phyloP scores from a whole-genome alignment of 306 rosid genomes.

The Gastrolobium villosum region DNA sequence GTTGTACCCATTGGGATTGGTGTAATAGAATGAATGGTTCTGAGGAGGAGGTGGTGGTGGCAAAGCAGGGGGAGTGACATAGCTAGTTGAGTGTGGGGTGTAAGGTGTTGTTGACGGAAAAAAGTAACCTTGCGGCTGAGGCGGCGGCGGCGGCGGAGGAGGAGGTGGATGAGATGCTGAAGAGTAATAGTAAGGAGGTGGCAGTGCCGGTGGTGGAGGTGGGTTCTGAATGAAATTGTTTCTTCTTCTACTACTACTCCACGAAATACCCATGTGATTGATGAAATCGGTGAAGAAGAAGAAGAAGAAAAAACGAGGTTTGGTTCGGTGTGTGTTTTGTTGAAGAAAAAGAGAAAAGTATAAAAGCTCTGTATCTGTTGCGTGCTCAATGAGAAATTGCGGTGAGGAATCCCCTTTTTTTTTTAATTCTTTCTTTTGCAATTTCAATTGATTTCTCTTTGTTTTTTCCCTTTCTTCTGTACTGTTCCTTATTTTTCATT shows the following conservation, averaged over 20 bases:
- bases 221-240: constrained; percentile 57
- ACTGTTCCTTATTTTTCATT: too few species aligned
- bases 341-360: not conserved
- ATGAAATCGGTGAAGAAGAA: not conserved
- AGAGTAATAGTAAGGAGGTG: constrained; percentile 52
- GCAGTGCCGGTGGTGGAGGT: constrained; percentile 52
- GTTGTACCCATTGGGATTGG: constrained; percentile 53
- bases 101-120: constrained; percentile 47
- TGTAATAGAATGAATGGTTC: constrained; percentile 59
- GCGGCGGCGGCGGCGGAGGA: constrained; percentile 38
- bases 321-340: not conserved
- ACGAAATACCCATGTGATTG: constrained; percentile 73
- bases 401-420: not conserved
- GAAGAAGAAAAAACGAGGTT: not conserved
- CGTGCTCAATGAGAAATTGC: constrained; percentile 15
- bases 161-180: constrained; percentile 57
- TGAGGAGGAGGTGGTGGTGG: constrained; percentile 54
- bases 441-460: too few species aligned
- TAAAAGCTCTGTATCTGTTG: not conserved
- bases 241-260: constrained; percentile 70
- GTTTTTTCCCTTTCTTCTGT: too few species aligned
- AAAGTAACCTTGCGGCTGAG: constrained; percentile 51
- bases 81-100: constrained; percentile 32
- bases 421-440: not conserved
- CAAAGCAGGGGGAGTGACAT: constrained; percentile 43